Percentiles rank a stretch among this genome's conserved stretches.
These are phyloP conservation scores for Fusarium brachygibbosum DNA, from an alignment of 2,329 filamentous ascomycete species.

Conservation along the genomic window DNA sequence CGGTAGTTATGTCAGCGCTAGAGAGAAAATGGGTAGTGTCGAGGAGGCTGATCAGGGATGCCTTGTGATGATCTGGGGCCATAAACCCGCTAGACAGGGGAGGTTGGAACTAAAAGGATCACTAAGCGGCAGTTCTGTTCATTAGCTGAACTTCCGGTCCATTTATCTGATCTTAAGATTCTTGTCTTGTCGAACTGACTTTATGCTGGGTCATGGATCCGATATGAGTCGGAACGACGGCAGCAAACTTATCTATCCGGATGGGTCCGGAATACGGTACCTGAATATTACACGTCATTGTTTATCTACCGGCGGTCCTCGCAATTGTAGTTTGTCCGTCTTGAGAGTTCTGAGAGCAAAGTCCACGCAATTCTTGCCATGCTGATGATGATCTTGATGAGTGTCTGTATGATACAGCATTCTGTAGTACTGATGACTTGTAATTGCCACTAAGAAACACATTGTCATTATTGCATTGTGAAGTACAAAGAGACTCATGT, in stretches of 20 bases:
- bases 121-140: slow-evolving; percentile 9
- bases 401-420: background rate
- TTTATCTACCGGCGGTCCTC: background rate
- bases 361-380: background rate
- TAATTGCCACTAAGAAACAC: background rate
- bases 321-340: background rate
- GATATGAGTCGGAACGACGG: background rate
- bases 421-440: background rate
- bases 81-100: background rate
- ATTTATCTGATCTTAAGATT: slow-evolving; percentile 5
- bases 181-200: background rate
- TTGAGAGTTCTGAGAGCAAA: background rate
- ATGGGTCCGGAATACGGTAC: background rate
- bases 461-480: background rate
- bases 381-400: background rate
- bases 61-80: background rate
- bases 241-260: background rate
- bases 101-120: accelerated
- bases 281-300: background rate
- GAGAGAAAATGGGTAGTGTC: background rate
- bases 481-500: background rate
- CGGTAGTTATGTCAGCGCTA: slow-evolving; percentile 12
- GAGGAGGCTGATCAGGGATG: background rate
- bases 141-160: slow-evolving; percentile 8
- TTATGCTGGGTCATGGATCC: background rate